Evolutionary conservation across 139 green algal species (phyloP).

Genomic region (Desmodesmus armatus): DNA sequence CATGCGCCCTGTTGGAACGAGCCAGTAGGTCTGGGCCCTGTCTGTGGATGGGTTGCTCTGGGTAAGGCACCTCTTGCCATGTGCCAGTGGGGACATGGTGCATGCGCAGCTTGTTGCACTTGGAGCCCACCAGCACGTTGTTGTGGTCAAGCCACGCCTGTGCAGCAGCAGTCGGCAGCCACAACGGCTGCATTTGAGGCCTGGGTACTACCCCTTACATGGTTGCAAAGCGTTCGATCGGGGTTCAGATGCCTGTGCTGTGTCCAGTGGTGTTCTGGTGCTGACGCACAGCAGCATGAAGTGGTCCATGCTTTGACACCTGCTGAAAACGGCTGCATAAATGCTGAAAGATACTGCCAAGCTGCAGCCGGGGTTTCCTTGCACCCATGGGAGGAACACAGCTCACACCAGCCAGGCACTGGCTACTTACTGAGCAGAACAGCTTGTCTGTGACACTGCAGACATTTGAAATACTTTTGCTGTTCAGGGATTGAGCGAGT

Average conservation of each 20-base stretch:
- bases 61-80: conserved; percentile 27
- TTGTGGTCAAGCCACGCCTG: conserved; percentile 66
- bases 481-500: not conserved
- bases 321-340: not conserved
- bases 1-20: conserved; percentile 48
- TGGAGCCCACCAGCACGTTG: conserved; percentile 73
- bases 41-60: not conserved
- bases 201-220: not conserved
- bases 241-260: not conserved
- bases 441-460: conserved; percentile 23
- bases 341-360: too few relatives aligned
- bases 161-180: not conserved
- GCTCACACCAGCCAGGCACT: too few relatives aligned
- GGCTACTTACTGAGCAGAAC: conserved; percentile 24
- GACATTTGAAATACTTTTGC: not conserved
- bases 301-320: not conserved
- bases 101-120: conserved; percentile 72
- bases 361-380: too few relatives aligned
- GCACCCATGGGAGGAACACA: too few relatives aligned
- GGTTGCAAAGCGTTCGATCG: not conserved
- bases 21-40: conserved; percentile 3
- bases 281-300: not conserved
- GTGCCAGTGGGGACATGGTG: conserved; percentile 45
- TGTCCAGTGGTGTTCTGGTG: not conserved
- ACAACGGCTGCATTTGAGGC: not conserved